Evolutionary conservation across 495 filamentous ascomycete genomes (phyloP), one percentile per base, ranked within the genome.

Genomic region (Trichoderma parareesei): DNA sequence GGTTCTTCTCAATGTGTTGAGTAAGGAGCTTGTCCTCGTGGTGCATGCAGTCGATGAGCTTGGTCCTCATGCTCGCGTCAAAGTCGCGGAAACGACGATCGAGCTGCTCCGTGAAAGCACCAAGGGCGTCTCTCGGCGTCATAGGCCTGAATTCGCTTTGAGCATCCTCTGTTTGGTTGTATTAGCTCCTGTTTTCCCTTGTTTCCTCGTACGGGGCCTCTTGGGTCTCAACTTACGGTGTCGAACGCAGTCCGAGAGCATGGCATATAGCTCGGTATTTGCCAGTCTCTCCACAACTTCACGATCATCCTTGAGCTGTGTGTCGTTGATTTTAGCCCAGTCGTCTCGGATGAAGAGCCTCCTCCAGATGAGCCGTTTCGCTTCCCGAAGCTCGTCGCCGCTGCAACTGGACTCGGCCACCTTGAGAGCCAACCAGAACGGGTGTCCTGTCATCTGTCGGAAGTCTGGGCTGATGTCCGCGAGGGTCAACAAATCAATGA

Each of bases 401-500:
- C 81, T 78, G 27, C 79, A 79, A 49, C 82, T 79, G 44, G 82
- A 77, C 61, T 80, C 79, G 8, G 93, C 81, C 1, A 88, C 86
- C 48, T 84, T 80, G 59, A 96, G 77, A 48, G 92, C 91, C 38
- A 87, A 73, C 70, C 84, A 88, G 71, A 92, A 96, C 67, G 88
- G 82, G 63, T 80, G 74, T 27, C 72, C 71, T 35, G 78, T 75
- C 3, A 70, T 67, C 37, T 76, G 69, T 55, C 63, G 69, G 16
- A 77, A 77, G 38, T 78, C 76, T 8, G 67, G 68, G 69, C 60
- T 78, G 63, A 75, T 68, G 9, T 84, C 78, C 37, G 90, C 85
- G 38, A 97, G 76, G 0, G 92, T 97, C 48, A 98, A 82, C 9
- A 93, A 70, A 75, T 98, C 92, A 43, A 95, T 84, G 16, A 98